Conservation (phyloP, 306 rosid genomes). For the cucumber (Cucumis sativus) region Cucumber_9930_V3 NC_026657.2:9908001-9908500, state of each 20-base stretch:
- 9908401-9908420: background rate
- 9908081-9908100: background rate
- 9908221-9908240: background rate
- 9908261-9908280: background rate
- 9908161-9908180: background rate
- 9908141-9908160: too few relatives aligned
- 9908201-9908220: background rate
- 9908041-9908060: background rate
- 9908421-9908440: background rate
- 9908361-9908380: constrained; percentile 15
- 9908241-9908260: background rate
- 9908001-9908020: background rate
- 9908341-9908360: background rate
- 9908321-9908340: constrained; percentile 6
- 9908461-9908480: background rate
- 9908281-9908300: background rate
- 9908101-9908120: background rate
- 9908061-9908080: background rate
- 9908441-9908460: background rate
- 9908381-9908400: background rate
- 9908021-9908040: background rate
- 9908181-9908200: background rate
- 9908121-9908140: too few relatives aligned
- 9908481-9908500: background rate
- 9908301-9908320: constrained; percentile 6